Evolutionary conservation across 2,329 filamentous ascomycete species (phyloP).

Genomic region (Xylaria hypoxylon): DNA sequence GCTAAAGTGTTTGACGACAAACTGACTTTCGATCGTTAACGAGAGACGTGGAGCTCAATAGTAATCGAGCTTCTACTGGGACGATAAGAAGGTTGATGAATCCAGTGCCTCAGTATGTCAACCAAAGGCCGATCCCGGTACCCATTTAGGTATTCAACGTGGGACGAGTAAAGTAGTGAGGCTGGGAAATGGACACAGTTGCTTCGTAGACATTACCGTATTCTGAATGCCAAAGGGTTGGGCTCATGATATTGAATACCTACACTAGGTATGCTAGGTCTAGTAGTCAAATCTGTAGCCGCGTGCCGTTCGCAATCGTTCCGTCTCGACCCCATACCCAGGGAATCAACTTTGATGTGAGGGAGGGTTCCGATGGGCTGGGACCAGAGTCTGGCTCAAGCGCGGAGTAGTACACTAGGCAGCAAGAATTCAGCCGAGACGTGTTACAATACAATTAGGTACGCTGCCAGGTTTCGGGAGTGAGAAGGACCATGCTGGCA

Average conservation of each 20-base stretch:
- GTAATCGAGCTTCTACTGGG: not conserved
- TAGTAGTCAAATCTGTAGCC: slow-evolving; percentile 1
- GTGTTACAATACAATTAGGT: slow-evolving; percentile 31
- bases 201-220: not conserved
- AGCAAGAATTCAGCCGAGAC: slow-evolving; percentile 35
- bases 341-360: slow-evolving; percentile 18
- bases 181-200: not conserved
- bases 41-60: not conserved
- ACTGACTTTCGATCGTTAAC: not conserved
- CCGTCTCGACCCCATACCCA: slow-evolving; percentile 5
- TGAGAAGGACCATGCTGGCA: slow-evolving; percentile 21
- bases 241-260: slow-evolving; percentile 7
- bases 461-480: slow-evolving; percentile 28
- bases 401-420: slow-evolving; percentile 2
- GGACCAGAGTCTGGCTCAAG: slow-evolving; percentile 19
- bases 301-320: slow-evolving; percentile 10
- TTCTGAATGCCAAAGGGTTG: slow-evolving; percentile 2
- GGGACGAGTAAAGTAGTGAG: slow-evolving; percentile 8
- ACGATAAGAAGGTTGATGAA: not conserved
- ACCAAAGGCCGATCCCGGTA: not conserved
- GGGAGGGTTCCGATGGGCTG: slow-evolving; percentile 21
- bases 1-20: not conserved
- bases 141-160: not conserved
- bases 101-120: not conserved
- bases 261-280: not conserved